Evolutionary conservation across 2,329 filamentous ascomycete species (phyloP), one percentile per base, ranked within the genome.

Genomic region (Intubia oerlemansii): DNA sequence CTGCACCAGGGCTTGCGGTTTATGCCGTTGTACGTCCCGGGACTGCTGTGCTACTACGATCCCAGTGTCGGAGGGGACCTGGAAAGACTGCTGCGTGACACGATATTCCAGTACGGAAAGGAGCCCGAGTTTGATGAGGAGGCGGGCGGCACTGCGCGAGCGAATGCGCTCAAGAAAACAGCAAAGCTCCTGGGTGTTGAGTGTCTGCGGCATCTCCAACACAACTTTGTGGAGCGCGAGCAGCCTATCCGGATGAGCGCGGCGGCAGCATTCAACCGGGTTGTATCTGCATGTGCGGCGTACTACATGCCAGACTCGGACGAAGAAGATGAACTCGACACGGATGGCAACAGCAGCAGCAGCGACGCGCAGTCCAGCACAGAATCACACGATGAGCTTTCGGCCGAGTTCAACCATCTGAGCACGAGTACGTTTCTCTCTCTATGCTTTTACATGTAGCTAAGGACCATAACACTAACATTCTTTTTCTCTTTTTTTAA

Each of bases 1-100:
- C 13, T 28, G 2, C 16, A 33, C 22, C 25, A 28, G 9, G 37
- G 43, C 12, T 22, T 51, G 28, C 39, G 43, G 12, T 38, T 42
- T 25, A 25, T 58, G 15, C 51, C 56, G 0, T 37, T 44, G n/a
- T 69, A 64, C 64, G 56, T 48, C 5, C 63, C 65, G 2, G 47
- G 49, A 15, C 42, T 68, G 15, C 44, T 69, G 18, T 54, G 50
- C 7, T 59, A 56, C 36, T 50, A 49, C 15, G 58, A 66, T 27
- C 34, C 44, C 5, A 38, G 42, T 3, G 52, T 64, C 11, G 52
- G 54, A 28, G 37, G 35, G 6, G 48, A 48, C 3, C 51, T 59
- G 5, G 53, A 60, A 29, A 36, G 39, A 1, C 54, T 66, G 31
- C 33, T 68, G 12, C 42, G 50, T 4, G 43, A 52, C 3, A 48